Evolutionary conservation across 2,329 filamentous ascomycete species (phyloP).

Genomic region (Cladophialophora exuberans): DNA sequence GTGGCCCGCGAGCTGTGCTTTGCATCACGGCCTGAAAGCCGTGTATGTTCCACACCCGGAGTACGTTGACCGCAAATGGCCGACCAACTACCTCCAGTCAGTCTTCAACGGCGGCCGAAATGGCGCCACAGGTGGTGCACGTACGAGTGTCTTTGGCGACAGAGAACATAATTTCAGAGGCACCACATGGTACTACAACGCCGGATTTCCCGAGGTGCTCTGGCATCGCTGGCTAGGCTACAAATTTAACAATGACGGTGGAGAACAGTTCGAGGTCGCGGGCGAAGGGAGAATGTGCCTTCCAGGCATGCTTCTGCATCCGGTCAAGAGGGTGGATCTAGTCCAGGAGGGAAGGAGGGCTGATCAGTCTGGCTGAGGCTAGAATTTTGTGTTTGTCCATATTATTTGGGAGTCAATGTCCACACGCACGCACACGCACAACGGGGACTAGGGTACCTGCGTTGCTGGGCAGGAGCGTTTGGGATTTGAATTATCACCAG

Average conservation of each 20-base stretch:
- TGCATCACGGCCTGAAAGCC: constrained; percentile 91
- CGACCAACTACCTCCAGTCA: constrained; percentile 72
- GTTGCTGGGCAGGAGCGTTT: too few species aligned
- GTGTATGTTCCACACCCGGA: constrained; percentile 89
- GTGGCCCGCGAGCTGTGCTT: constrained; percentile 85
- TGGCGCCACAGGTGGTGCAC: constrained; percentile 72
- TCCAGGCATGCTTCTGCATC: constrained; percentile 86
- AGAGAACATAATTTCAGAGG: constrained; percentile 87
- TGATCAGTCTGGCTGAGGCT: constrained; percentile 26
- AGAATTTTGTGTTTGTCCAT: too few species aligned
- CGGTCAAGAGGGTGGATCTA: constrained; percentile 74
- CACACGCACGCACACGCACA: too few species aligned
- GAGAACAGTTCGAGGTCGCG: constrained; percentile 72
- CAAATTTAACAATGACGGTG: constrained; percentile 75
- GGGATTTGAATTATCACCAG: too few species aligned
- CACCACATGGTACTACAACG: constrained; percentile 90
- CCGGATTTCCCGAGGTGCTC: constrained; percentile 76
- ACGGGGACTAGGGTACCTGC: too few species aligned
- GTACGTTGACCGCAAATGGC: constrained; percentile 87
- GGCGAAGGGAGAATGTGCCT: constrained; percentile 88
- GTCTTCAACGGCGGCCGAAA: constrained; percentile 80
- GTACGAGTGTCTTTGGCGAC: constrained; percentile 76
- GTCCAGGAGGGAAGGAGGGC: constrained; percentile 37
- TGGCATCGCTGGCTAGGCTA: constrained; percentile 87
- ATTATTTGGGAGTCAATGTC: too few species aligned